Conservation (phyloP, 2,329 filamentous ascomycete genomes). For the Fusarium duplospermum region DNA sequence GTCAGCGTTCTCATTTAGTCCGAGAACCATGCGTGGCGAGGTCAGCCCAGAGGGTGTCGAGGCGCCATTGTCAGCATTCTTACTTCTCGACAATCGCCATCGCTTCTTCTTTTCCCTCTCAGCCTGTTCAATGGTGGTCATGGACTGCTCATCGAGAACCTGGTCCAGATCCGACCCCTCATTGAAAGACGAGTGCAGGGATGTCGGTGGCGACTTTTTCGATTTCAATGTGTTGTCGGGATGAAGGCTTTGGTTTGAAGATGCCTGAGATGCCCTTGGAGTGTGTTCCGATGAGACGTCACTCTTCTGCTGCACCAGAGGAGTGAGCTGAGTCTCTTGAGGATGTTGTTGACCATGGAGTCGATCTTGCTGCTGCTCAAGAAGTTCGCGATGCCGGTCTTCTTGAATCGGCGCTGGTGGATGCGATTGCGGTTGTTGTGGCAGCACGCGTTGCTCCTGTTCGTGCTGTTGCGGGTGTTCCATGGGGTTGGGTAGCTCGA, state of each 20-base stretch:
- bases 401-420: conserved; percentile 32
- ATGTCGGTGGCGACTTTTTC: conserved; percentile 79
- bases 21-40: conserved; percentile 62
- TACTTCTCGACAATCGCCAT: conserved; percentile 75
- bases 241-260: conserved; percentile 55
- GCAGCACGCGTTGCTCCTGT: conserved; percentile 24
- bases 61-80: conserved; percentile 67
- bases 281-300: conserved; percentile 59
- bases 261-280: conserved; percentile 59
- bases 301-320: conserved; percentile 35
- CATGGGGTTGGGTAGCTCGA: conserved; percentile 60
- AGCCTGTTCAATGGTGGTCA: conserved; percentile 55
- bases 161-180: conserved; percentile 86
- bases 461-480: conserved; percentile 49
- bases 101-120: conserved; percentile 78
- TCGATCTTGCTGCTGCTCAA: conserved; percentile 31
- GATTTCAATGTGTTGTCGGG: conserved; percentile 67
- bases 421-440: conserved; percentile 28
- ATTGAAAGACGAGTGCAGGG: conserved; percentile 80
- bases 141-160: conserved; percentile 65
- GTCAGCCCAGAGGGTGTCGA: conserved; percentile 55
- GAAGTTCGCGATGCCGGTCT: conserved; percentile 31
- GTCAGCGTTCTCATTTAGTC: conserved; percentile 72
- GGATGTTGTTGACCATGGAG: conserved; percentile 19
- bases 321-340: conserved; percentile 33